Evolutionary conservation across 2,329 filamentous ascomycete species (phyloP).

Genomic region (Didymella glomerata): DNA sequence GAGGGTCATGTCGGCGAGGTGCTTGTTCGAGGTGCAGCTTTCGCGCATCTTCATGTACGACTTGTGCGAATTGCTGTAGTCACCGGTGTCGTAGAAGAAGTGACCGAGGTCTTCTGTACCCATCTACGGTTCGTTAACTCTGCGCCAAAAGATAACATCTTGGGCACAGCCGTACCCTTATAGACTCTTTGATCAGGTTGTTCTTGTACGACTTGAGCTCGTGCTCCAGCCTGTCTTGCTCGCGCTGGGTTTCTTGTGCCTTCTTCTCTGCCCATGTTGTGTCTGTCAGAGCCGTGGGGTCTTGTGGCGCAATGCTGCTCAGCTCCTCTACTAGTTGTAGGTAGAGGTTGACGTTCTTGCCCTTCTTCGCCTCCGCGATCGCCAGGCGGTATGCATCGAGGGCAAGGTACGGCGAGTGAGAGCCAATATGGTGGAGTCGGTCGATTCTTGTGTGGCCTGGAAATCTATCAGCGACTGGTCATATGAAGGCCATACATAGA

Average conservation of each 20-base stretch:
- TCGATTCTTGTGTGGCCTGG: conserved; percentile 81
- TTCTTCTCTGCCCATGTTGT: conserved; percentile 76
- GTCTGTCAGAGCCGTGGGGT: conserved; percentile 74
- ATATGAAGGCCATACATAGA: background rate
- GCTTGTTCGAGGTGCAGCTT: conserved; percentile 82
- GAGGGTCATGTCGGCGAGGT: conserved; percentile 82
- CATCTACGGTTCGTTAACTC: conserved; percentile 68
- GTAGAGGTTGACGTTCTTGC: conserved; percentile 77
- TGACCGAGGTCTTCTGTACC: conserved; percentile 90
- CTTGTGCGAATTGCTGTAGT: conserved; percentile 75
- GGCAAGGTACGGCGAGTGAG: conserved; percentile 76
- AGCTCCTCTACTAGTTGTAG: conserved; percentile 72
- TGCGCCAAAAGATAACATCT: background rate
- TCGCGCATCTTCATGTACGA: conserved; percentile 88
- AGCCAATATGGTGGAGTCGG: conserved; percentile 82
- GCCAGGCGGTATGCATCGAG: conserved; percentile 83
- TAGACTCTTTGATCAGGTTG: conserved; percentile 96
- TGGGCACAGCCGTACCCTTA: conserved; percentile 68
- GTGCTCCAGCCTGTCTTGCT: conserved; percentile 78
- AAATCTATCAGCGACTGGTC: background rate
- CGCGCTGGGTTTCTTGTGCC: conserved; percentile 70
- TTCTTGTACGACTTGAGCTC: conserved; percentile 95
- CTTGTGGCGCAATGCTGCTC: conserved; percentile 68
- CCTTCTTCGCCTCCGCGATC: conserved; percentile 76
- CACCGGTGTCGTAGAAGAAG: conserved; percentile 81